Conservation (phyloP, 2,329 filamentous ascomycete genomes). For the Hymenoscyphus fraxineus region DNA sequence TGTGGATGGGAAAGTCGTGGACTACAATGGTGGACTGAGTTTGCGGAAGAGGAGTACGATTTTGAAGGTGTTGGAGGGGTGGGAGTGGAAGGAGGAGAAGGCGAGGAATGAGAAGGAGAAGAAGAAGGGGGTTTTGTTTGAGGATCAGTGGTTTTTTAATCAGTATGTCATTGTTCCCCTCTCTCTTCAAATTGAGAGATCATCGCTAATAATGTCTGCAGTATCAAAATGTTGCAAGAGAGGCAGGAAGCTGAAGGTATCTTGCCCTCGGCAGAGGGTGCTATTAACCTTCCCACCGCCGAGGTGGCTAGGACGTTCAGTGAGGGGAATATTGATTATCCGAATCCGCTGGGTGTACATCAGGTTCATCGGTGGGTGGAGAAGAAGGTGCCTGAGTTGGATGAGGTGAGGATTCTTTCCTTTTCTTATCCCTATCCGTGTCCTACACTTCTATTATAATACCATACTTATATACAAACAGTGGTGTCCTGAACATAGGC, state of each 20-base stretch:
- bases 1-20: conserved; percentile 22
- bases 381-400: conserved; percentile 20
- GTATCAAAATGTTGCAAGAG: conserved; percentile 24
- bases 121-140: conserved; percentile 16
- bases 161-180: conserved; percentile 17
- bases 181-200: neutral
- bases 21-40: conserved; percentile 39
- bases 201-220: conserved; percentile 6
- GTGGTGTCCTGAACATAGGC: conserved; percentile 29
- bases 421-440: neutral
- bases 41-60: conserved; percentile 38
- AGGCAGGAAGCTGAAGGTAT: conserved; percentile 23
- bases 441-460: too few relatives aligned
- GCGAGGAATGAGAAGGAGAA: conserved; percentile 5
- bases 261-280: conserved; percentile 20
- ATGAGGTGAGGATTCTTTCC: conserved; percentile 11
- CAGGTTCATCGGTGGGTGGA: conserved; percentile 31
- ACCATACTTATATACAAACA: neutral
- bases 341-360: conserved; percentile 33
- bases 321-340: conserved; percentile 33
- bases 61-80: conserved; percentile 31
- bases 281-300: conserved; percentile 29
- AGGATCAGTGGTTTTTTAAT: conserved; percentile 34
- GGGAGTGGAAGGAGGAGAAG: conserved; percentile 26
- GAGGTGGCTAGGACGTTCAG: conserved; percentile 32